Conservation (phyloP, 2,329 filamentous ascomycete genomes). For the Epicoccum sorghinum region DNA sequence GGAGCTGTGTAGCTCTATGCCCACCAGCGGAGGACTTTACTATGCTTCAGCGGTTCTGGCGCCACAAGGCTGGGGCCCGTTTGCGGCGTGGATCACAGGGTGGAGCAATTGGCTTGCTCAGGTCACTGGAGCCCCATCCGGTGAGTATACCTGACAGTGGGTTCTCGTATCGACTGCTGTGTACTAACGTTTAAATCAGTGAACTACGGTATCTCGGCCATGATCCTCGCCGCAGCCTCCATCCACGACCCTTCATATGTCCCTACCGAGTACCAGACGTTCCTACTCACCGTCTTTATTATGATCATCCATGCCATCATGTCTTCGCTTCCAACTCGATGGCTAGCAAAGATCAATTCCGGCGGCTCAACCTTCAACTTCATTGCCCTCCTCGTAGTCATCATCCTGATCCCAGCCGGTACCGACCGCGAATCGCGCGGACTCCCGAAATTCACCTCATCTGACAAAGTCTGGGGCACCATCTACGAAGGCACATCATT, state of each 20-base stretch:
- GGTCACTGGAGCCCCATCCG: constrained; percentile 67
- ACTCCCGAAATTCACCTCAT: constrained; percentile 63
- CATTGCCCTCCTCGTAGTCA: constrained; percentile 66
- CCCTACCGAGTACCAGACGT: constrained; percentile 70
- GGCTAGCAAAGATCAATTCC: constrained; percentile 73
- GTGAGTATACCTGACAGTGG: constrained; percentile 19
- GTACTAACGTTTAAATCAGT: constrained; percentile 48
- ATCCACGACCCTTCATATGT: constrained; percentile 70
- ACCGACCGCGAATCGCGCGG: constrained; percentile 59
- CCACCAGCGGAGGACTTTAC: constrained; percentile 73
- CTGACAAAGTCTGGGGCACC: constrained; percentile 66
- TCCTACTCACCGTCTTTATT: constrained; percentile 69
- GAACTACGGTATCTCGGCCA: constrained; percentile 69
- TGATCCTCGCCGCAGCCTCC: constrained; percentile 74
- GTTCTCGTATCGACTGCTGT: neutral
- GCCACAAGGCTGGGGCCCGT: constrained; percentile 67
- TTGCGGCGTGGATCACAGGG: constrained; percentile 71
- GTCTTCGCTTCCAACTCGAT: constrained; percentile 73
- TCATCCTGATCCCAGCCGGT: constrained; percentile 71
- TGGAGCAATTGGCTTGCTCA: constrained; percentile 76
- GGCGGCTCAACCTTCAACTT: constrained; percentile 75
- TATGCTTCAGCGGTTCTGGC: constrained; percentile 76
- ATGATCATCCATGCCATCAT: constrained; percentile 72
- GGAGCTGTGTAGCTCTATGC: constrained; percentile 75
- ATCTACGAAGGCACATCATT: constrained; percentile 72